Percentiles rank a stretch among this genome's conserved stretches.
Conservation (phyloP, 2,329 filamentous ascomycete species). For the Lasiodiplodia gonubiensis region DNA sequence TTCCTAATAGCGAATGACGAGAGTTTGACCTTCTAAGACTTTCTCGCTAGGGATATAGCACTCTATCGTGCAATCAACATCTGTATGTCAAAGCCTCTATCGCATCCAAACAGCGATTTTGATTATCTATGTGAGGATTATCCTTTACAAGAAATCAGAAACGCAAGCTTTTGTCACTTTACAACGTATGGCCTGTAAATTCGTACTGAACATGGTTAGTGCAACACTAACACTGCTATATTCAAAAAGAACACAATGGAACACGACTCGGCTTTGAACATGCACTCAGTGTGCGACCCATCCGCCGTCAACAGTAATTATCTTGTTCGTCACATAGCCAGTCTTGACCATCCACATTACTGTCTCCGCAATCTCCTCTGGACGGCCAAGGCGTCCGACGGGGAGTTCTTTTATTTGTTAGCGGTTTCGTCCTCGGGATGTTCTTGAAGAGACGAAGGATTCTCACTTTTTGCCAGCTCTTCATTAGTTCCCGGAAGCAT, state of each 20-base stretch:
- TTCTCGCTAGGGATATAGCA: too few relatives aligned
- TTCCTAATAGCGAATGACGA: too few relatives aligned
- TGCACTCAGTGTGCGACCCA: constrained; percentile 34
- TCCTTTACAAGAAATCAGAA: too few relatives aligned
- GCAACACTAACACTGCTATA: background rate
- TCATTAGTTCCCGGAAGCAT: constrained; percentile 51
- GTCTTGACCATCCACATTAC: constrained; percentile 56
- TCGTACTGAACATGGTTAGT: too few relatives aligned
- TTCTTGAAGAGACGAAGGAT: background rate
- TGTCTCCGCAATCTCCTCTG: constrained; percentile 55
- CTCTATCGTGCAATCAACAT: too few relatives aligned
- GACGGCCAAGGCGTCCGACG: constrained; percentile 51
- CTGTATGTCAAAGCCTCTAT: too few relatives aligned
- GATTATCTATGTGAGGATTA: too few relatives aligned
- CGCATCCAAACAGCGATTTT: too few relatives aligned
- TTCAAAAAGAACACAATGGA: background rate
- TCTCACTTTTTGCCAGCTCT: constrained; percentile 44
- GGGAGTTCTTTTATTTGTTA: constrained; percentile 46
- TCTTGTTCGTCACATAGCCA: constrained; percentile 55
- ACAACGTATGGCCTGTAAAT: too few relatives aligned
- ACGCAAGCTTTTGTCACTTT: too few relatives aligned
- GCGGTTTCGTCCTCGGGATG: background rate
- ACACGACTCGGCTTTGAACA: background rate
- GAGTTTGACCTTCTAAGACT: too few relatives aligned
- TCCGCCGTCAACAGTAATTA: constrained; percentile 37